These are phyloP conservation scores for Ormosia semicastrata DNA, from an alignment of 306 rosid genomes.

Conservation along the genomic window DNA sequence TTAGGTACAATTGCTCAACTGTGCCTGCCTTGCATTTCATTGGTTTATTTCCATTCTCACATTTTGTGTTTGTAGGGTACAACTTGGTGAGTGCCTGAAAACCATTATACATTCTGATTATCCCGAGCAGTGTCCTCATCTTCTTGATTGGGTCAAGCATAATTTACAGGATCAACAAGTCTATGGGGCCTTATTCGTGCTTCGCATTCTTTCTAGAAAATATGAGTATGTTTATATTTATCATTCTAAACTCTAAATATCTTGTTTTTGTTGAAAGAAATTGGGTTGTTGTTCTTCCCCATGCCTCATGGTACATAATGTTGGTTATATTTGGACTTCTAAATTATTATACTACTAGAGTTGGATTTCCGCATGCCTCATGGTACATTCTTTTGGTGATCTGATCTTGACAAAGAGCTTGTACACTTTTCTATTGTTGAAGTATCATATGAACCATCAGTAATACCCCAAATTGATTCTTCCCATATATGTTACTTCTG, in stretches of 20 bases:
- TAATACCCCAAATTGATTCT: not conserved
- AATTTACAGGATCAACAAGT: slow-evolving; percentile 78
- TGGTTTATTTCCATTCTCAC: not conserved
- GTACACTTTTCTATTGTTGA: not conserved
- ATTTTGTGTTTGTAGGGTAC: slow-evolving; percentile 50
- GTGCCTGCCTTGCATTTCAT: not conserved
- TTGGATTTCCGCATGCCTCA: too few species aligned
- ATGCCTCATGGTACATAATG: not conserved
- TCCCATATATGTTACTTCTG: not conserved
- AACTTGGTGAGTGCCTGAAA: slow-evolving; percentile 91
- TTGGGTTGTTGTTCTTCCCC: not conserved
- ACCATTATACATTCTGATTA: slow-evolving; percentile 81
- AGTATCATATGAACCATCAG: not conserved
- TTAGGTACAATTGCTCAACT: slow-evolving; percentile 48
- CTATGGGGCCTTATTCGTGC: slow-evolving; percentile 75
- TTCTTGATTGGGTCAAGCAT: slow-evolving; percentile 82
- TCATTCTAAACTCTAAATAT: not conserved
- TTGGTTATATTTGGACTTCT: too few species aligned
- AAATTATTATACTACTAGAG: too few species aligned
- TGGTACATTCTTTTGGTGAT: too few species aligned
- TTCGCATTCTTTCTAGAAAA: slow-evolving; percentile 87
- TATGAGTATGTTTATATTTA: slow-evolving; percentile 62
- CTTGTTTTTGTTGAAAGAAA: not conserved
- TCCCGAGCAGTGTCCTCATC: slow-evolving; percentile 87
- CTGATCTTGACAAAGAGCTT: not conserved